phyloP scores from a whole-genome alignment of 2,329 filamentous ascomycete species.

The Leptodontidium sp. region DNA sequence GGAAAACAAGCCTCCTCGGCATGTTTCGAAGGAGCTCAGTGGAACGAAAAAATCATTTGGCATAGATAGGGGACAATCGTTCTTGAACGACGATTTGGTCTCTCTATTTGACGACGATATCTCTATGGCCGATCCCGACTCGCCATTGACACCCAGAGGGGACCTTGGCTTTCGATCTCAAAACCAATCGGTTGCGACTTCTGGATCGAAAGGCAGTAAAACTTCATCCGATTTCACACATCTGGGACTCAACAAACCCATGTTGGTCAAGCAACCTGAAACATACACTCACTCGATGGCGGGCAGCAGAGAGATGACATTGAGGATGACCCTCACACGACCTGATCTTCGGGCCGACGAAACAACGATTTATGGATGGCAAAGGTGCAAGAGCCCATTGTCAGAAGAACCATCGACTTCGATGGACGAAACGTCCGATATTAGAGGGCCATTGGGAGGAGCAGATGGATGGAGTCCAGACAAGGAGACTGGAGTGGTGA shows the following conservation, averaged over 20 bases:
- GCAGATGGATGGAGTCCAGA: slow-evolving; percentile 52
- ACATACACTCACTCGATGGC: slow-evolving; percentile 59
- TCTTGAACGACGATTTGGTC: slow-evolving; percentile 64
- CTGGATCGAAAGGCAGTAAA: slow-evolving; percentile 47
- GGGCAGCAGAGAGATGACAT: slow-evolving; percentile 85
- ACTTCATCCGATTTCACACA: slow-evolving; percentile 51
- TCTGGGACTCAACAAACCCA: slow-evolving; percentile 40
- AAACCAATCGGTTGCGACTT: slow-evolving; percentile 34
- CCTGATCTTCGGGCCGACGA: slow-evolving; percentile 84
- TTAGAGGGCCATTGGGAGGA: slow-evolving; percentile 48
- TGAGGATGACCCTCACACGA: slow-evolving; percentile 93
- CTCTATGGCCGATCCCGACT: slow-evolving; percentile 66
- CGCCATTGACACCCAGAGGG: slow-evolving; percentile 48
- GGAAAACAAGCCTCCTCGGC: slow-evolving; percentile 42
- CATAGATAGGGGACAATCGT: slow-evolving; percentile 63
- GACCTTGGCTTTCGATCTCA: slow-evolving; percentile 44
- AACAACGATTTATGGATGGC: slow-evolving; percentile 76
- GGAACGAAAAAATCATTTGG: slow-evolving; percentile 43
- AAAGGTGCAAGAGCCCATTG: slow-evolving; percentile 50
- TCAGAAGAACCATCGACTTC: slow-evolving; percentile 62
- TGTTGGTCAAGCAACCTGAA: slow-evolving; percentile 45
- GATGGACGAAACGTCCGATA: slow-evolving; percentile 59
- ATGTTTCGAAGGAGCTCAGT: slow-evolving; percentile 38
- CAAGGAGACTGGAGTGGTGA: slow-evolving; percentile 64
- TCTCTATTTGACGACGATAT: slow-evolving; percentile 63